Evolutionary conservation across 169 alveolate species (phyloP), one percentile per base, ranked within the genome.

Genomic region (Eimeria maxima): DNA sequence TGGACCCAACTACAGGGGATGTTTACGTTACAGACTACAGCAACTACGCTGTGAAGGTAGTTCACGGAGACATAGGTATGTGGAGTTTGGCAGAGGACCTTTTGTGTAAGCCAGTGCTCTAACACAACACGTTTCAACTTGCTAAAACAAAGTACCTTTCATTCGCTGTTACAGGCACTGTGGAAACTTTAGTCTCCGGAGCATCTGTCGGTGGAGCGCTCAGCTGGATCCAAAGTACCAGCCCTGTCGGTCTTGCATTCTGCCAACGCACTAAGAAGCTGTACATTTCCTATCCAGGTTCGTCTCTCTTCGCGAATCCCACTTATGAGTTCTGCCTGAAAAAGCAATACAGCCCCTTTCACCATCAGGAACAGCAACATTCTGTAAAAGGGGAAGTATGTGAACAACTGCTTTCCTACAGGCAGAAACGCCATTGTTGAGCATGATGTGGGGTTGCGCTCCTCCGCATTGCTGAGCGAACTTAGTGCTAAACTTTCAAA

Each of bases 51-150:
- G 96, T 94, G 29, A 78, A 45, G 27, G 78, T 74, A 4, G 87
- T 94, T 38, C 63, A 50, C 13, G 94, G 94, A 80, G 78, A 50
- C 27, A 94, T 90, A 42, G 96, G 96, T 94, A 33, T 13, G 96
- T 24, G 50, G 76, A n/a, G 16, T 11, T 27, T 14, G 60, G 6
- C n/a, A 14, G 16, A 29, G 69, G 55, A 53, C 7, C 55, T 55
- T 3, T 8, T 29, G 27, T 22, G 69, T 18, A 14, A 22, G 60
- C 29, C 11, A 14, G 33, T 3, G 4, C 6, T 84, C 29, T 22
- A 33, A 13, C 29, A 3, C 50, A 73, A 20, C n/a, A 33, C 38
- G 50, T 4, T 29, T 33, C 3, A 18, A 5, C 27, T 16, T 42
- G 14, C n/a, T 16, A 14, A 38, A 18, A 27, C n/a, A 38, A 38